Conservation (phyloP, 1,284 basidiomycete species). For the Cutaneotrichosporon sp. region DNA sequence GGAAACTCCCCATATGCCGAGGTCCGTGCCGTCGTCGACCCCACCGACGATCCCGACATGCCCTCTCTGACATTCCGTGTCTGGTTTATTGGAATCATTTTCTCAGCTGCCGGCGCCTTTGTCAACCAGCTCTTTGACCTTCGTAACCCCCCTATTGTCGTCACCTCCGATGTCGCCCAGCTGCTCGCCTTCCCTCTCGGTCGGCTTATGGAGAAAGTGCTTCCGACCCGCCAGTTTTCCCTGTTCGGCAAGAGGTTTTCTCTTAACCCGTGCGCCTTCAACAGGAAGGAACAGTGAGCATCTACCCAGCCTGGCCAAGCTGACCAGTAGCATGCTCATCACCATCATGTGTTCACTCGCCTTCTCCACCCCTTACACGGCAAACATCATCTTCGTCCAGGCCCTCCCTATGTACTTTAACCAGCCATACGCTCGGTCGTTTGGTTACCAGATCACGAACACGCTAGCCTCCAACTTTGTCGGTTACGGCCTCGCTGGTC, state of each 20-base stretch:
- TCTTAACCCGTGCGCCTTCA: slow-evolving; percentile 53
- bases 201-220: slow-evolving; percentile 17
- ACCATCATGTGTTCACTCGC: slow-evolving; percentile 39
- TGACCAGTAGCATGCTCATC: slow-evolving; percentile 40
- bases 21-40: slow-evolving; percentile 75
- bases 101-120: slow-evolving; percentile 56
- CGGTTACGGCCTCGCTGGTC: slow-evolving; percentile 54
- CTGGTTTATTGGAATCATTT: slow-evolving; percentile 62
- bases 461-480: slow-evolving; percentile 52
- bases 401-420: slow-evolving; percentile 38
- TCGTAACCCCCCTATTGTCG: slow-evolving; percentile 31
- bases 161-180: slow-evolving; percentile 37
- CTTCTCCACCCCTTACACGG: slow-evolving; percentile 44
- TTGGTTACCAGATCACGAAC: slow-evolving; percentile 47
- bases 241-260: slow-evolving; percentile 18
- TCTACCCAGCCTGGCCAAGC: too few species aligned
- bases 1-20: slow-evolving; percentile 73
- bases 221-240: background rate
- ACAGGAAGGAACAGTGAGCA: slow-evolving; percentile 49
- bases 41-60: slow-evolving; percentile 69
- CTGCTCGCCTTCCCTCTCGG: slow-evolving; percentile 28
- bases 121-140: slow-evolving; percentile 57
- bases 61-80: slow-evolving; percentile 78
- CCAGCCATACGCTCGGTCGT: slow-evolving; percentile 43
- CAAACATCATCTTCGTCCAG: slow-evolving; percentile 42